Evolutionary conservation across 2,329 filamentous ascomycete genomes (phyloP).

Genomic region (Fusarium stilboides): DNA sequence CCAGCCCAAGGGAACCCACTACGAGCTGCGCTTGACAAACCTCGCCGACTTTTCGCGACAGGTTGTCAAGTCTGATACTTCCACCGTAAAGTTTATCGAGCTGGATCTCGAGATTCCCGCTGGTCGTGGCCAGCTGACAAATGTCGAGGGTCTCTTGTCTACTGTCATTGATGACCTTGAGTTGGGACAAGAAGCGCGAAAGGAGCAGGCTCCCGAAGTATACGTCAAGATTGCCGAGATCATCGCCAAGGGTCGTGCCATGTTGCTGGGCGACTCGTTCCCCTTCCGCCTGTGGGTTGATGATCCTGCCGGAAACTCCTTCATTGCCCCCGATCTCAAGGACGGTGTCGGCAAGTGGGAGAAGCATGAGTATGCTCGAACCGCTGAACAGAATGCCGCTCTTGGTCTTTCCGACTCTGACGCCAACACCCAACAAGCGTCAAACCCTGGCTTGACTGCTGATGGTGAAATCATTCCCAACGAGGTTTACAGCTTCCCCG

Average conservation of each 20-base stretch:
- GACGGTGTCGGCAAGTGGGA: slow-evolving; percentile 89
- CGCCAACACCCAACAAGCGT: slow-evolving; percentile 67
- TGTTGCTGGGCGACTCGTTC: slow-evolving; percentile 83
- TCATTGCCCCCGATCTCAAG: slow-evolving; percentile 89
- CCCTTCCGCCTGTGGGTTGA: slow-evolving; percentile 92
- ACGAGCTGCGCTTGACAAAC: slow-evolving; percentile 83
- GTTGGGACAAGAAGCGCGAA: slow-evolving; percentile 85
- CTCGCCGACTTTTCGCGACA: slow-evolving; percentile 85
- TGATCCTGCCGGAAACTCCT: slow-evolving; percentile 95
- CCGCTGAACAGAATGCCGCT: slow-evolving; percentile 86
- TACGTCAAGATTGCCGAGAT: slow-evolving; percentile 84
- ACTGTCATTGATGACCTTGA: slow-evolving; percentile 86
- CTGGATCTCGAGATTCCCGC: slow-evolving; percentile 94
- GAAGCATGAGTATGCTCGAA: slow-evolving; percentile 86
- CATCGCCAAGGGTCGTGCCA: slow-evolving; percentile 80
- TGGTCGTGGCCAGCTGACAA: slow-evolving; percentile 91
- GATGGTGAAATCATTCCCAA: slow-evolving; percentile 91
- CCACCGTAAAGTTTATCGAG: slow-evolving; percentile 88
- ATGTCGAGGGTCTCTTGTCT: slow-evolving; percentile 88
- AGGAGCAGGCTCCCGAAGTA: slow-evolving; percentile 82
- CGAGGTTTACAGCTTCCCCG: slow-evolving; percentile 93
- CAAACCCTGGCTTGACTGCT: slow-evolving; percentile 64
- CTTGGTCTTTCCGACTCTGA: slow-evolving; percentile 81
- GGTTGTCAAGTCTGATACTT: slow-evolving; percentile 92
- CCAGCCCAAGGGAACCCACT: slow-evolving; percentile 88